Conservation (phyloP, 345 rosid genomes). For the Schrenkiella parvula region DNA sequence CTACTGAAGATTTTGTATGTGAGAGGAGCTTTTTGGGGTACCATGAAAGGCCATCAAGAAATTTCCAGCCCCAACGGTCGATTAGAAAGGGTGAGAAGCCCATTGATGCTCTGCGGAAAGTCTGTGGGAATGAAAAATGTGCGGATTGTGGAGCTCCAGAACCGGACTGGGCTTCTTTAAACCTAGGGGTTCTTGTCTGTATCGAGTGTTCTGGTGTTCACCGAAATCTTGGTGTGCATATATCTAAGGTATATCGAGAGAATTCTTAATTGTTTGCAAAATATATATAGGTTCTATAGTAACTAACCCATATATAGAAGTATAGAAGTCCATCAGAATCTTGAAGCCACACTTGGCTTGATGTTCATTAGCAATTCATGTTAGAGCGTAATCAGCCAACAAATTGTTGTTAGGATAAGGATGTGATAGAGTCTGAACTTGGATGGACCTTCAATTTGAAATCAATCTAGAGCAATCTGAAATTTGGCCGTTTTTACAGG, state of each 20-base stretch:
- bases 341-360: not conserved
- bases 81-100: constrained; percentile 80
- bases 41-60: constrained; percentile 63
- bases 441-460: not conserved
- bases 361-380: constrained; percentile 12
- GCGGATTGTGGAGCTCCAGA: constrained; percentile 99
- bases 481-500: constrained; percentile 48
- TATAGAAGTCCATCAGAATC: constrained; percentile 1
- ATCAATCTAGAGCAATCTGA: not conserved
- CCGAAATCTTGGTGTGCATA: constrained; percentile 96
- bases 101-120: constrained; percentile 70
- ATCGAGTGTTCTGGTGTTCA: constrained; percentile 99
- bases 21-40: constrained; percentile 62
- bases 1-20: constrained; percentile 65
- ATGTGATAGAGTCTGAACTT: constrained; percentile 7
- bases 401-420: not conserved
- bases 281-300: not conserved
- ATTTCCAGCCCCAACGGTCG: constrained; percentile 64
- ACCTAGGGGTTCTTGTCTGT: constrained; percentile 95
- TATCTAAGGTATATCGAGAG: constrained; percentile 67
- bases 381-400: not conserved
- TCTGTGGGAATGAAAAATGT: constrained; percentile 90
- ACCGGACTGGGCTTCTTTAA: constrained; percentile 99
- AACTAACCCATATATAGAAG: not conserved
- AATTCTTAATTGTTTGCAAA: not conserved